Base-by-base conservation (phyloP, 2,329 filamentous ascomycete genomes). In the Juglanconis oblonga region DNA sequence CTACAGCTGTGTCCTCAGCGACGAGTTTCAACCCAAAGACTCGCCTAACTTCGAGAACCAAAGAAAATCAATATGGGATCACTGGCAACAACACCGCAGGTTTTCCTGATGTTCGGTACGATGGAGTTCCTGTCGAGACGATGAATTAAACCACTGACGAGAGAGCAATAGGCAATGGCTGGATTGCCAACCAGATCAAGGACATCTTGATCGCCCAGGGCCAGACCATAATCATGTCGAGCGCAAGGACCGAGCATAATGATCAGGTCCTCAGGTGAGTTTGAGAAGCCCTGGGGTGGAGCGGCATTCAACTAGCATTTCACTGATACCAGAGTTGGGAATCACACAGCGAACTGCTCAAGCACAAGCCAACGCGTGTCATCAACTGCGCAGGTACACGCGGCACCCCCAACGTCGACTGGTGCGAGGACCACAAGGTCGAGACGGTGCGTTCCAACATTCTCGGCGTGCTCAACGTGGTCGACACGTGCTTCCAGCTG, bases 381-480 rank as follows among this genome's bases (percentile, higher is more conserved):
- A 62, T 62, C 50, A 64, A 64, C 56, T 64, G 62, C 35, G 62
- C 62, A 10, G 62, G 62, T 4, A 31, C 35, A 5, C 62, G 56
- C 29, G 59, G 62, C 10, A 11, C 13, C 5, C 62, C 59, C 9
- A 64, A 64, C 35, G 62, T 38, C 35, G 59, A 62, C 50, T 64
- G 62, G 62, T 64, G 62, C 38, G 62, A 64, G 33, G 59, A 64
- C 33, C 59, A 62, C 33, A 64, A 58, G 14, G 33, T 59, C 44
- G 62, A 64, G 36, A 62, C 55, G 2, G 17, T 59, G 24, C 50
- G 62, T n/a, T 57, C 62, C 45, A 64, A 64, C 14, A 29, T 64
- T 40, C 44, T 62, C 3, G 62, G 59, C 6, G 59, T 58, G 32
- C 49, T 64, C 33, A 52, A 52, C 33, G 49, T 63, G 29, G 61